These are phyloP conservation scores for Phaffia tasmanica DNA, from an alignment of 768 basidiomycete genomes.

Conservation along the genomic window DNA sequence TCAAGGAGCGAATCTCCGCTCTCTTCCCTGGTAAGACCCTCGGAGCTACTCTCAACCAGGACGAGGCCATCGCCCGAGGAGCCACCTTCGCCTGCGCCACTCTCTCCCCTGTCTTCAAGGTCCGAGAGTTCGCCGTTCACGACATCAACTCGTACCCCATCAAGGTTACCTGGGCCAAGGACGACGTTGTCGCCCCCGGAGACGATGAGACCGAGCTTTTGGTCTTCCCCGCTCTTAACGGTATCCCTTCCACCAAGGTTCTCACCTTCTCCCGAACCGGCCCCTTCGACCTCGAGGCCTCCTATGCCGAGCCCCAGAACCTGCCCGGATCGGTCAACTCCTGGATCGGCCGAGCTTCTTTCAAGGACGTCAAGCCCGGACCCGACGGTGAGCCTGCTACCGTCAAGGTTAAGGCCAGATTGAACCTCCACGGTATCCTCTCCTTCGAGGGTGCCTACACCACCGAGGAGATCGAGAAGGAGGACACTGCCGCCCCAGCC, in stretches of 20 bases:
- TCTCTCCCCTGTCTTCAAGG: slow-evolving; percentile 94
- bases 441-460: slow-evolving; percentile 74
- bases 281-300: slow-evolving; percentile 75
- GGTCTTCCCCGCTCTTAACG: slow-evolving; percentile 77
- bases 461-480: slow-evolving; percentile 55
- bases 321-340: slow-evolving; percentile 76
- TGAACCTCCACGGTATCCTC: slow-evolving; percentile 76
- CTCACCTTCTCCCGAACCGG: slow-evolving; percentile 87
- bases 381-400: slow-evolving; percentile 61
- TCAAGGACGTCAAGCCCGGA: slow-evolving; percentile 61
- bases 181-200: slow-evolving; percentile 55
- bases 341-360: slow-evolving; percentile 68
- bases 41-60: slow-evolving; percentile 89
- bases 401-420: slow-evolving; percentile 80
- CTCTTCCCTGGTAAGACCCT: slow-evolving; percentile 75
- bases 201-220: slow-evolving; percentile 79
- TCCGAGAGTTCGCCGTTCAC: slow-evolving; percentile 81
- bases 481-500: slow-evolving; percentile 41
- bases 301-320: slow-evolving; percentile 58
- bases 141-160: slow-evolving; percentile 81
- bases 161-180: slow-evolving; percentile 75
- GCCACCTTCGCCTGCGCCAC: slow-evolving; percentile 95
- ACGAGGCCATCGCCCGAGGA: slow-evolving; percentile 91
- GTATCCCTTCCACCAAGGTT: slow-evolving; percentile 84
- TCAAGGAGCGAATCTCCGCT: slow-evolving; percentile 72